Evolutionary conservation across 192 early-diverging fungal species (phyloP), one percentile per base, ranked within the genome.

Genomic region (Rhizophagus sp.): DNA sequence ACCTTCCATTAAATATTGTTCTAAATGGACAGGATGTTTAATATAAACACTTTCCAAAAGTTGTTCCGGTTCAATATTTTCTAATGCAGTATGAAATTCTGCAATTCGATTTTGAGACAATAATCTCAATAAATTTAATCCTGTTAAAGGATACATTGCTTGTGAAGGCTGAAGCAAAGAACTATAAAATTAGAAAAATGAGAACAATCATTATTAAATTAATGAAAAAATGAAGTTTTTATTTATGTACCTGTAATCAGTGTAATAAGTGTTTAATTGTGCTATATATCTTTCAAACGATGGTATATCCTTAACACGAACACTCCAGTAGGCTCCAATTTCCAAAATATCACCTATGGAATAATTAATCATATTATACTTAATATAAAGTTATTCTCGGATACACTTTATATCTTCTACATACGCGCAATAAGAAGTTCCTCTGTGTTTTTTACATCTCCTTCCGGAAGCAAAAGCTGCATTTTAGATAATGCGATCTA

Each of bases 1-100:
- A 25, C 97, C 97, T 83, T 98, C 97, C 97, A 98, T 99, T 82
- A 99, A 85, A 64, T 92, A 95, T 87, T 98, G 97, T 85, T 99
- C 97, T 73, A 99, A 88, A 84, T 95, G 90, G 66, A 99, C 88
- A 2, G 97, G 95, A 81, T 97, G 96, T 75, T 94, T 92, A 82
- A 99, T 96, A 75, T 91, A 96, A 44, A 91, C 82, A 84, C 96
- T 97, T 78, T 82, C 87, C 62, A 90, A 88, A 19, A 97, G 84
- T 83, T 95, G 93, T 39, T 93, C 89, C 22, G 93, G 89, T 67
- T 95, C 95, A 77, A 99, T 95, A 75, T 89, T 89, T 77, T 99
- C 98, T 44, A 99, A 88, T 80, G 96, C 92, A n/a, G 96, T 96
- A 85, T 99, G 98, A 85, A 99, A 99, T 81, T 99, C 98, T n/a